These are phyloP conservation scores for Epichloe gansuensis DNA, from an alignment of 2,329 filamentous ascomycete genomes.

Conservation along the genomic window DNA sequence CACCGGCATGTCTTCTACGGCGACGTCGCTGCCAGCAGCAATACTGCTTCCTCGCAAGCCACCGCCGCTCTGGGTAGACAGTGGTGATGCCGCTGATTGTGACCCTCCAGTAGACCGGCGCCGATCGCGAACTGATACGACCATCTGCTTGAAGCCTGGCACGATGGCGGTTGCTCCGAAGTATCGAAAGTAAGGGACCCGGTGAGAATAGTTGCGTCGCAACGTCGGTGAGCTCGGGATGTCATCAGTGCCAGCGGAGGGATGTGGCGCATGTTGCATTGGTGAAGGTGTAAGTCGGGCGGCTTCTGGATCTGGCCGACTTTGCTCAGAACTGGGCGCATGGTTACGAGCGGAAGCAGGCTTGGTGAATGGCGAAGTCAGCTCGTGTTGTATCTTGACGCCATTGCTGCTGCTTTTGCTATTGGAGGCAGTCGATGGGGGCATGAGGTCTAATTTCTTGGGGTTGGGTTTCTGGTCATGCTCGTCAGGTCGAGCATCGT, in stretches of 20 bases:
- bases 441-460: background rate
- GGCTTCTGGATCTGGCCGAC: background rate
- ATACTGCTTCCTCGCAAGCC: constrained; percentile 26
- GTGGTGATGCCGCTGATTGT: constrained; percentile 40
- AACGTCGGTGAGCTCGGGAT: constrained; percentile 29
- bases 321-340: background rate
- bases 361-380: background rate
- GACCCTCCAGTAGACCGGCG: constrained; percentile 47
- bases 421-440: background rate
- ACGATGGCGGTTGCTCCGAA: constrained; percentile 87
- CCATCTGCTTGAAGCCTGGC: constrained; percentile 88
- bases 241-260: constrained; percentile 12
- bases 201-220: constrained; percentile 42
- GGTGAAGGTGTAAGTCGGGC: constrained; percentile 6
- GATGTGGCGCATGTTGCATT: constrained; percentile 6
- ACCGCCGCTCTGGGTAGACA: constrained; percentile 26
- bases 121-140: constrained; percentile 59
- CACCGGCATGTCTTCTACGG: constrained; percentile 48
- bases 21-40: constrained; percentile 30
- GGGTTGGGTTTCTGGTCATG: background rate
- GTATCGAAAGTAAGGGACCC: constrained; percentile 81
- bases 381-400: background rate
- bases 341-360: background rate
- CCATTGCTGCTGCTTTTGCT: background rate
- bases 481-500: constrained; percentile 5